Evolutionary conservation across 345 rosid species (phyloP).

Genomic region (Cochlearia excelsa): DNA sequence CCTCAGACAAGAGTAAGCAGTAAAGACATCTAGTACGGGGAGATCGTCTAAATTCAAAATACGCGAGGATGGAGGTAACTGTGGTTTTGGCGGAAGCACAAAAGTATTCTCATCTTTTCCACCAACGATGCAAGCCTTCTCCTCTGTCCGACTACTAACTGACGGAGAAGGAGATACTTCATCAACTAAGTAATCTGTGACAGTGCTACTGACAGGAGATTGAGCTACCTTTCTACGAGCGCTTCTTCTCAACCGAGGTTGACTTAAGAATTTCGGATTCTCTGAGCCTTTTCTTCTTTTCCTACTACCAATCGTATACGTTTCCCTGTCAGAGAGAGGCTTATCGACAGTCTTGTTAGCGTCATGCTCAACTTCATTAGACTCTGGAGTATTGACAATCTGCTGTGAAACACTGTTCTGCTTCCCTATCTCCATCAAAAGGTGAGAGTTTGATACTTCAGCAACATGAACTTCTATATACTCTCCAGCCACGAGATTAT

Average conservation of each 20-base stretch:
- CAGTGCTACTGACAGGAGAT: constrained; percentile 32
- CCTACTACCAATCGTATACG: constrained; percentile 43
- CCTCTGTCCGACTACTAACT: constrained; percentile 58
- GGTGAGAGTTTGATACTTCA: constrained; percentile 38
- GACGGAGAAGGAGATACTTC: constrained; percentile 51
- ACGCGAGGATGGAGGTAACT: constrained; percentile 71
- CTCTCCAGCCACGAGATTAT: constrained; percentile 30
- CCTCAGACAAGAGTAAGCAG: constrained; percentile 76
- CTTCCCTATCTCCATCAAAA: constrained; percentile 35
- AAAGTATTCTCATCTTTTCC: constrained; percentile 41
- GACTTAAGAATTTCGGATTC: constrained; percentile 30
- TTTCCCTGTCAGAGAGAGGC: constrained; percentile 38
- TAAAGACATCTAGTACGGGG: constrained; percentile 59
- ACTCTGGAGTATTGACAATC: constrained; percentile 26
- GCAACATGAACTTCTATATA: constrained; percentile 46
- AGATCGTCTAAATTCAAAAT: constrained; percentile 60
- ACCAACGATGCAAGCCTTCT: constrained; percentile 35
- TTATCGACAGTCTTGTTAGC: constrained; percentile 32
- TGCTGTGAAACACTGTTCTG: constrained; percentile 28
- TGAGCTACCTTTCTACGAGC: constrained; percentile 59
- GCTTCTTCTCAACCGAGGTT: constrained; percentile 79
- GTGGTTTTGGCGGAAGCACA: constrained; percentile 56
- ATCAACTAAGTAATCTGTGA: constrained; percentile 27
- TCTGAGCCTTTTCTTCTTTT: constrained; percentile 50
- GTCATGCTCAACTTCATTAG: constrained; percentile 33